Evolutionary conservation across 805 yeast genomes (phyloP).

Genomic region (Tetrapisispora fleetii): DNA sequence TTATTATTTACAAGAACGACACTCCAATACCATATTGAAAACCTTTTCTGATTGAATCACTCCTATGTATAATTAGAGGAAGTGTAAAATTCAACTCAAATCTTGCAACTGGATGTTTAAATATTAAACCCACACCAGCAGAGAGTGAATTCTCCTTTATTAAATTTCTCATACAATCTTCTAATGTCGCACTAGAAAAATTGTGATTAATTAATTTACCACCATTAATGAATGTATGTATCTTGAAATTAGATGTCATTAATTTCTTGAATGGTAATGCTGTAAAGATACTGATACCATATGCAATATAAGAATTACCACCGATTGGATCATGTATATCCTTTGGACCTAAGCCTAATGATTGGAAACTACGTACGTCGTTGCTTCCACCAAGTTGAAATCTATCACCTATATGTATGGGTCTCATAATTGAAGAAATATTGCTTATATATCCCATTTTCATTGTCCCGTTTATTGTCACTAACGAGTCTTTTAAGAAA

Average conservation of each 20-base stretch:
- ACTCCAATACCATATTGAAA: conserved; percentile 58
- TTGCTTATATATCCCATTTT: conserved; percentile 49
- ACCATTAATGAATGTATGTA: conserved; percentile 55
- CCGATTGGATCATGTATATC: conserved; percentile 51
- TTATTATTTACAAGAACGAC: conserved; percentile 37
- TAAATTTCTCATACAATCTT: conserved; percentile 21
- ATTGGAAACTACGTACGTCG: conserved; percentile 59
- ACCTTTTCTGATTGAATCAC: conserved; percentile 50
- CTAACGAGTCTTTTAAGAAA: conserved; percentile 18
- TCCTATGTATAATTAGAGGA: conserved; percentile 44
- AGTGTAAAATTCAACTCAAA: conserved; percentile 56
- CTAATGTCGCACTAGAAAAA: conserved; percentile 8
- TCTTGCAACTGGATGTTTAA: conserved; percentile 55
- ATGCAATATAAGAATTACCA: conserved; percentile 50
- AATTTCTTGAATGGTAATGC: conserved; percentile 44
- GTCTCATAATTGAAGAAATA: conserved; percentile 28
- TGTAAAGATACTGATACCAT: conserved; percentile 49
- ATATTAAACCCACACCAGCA: conserved; percentile 50
- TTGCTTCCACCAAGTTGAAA: conserved; percentile 77
- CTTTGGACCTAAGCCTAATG: conserved; percentile 58
- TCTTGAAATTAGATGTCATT: conserved; percentile 40
- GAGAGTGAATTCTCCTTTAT: conserved; percentile 39
- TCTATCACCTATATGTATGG: conserved; percentile 58
- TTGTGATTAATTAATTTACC: conserved; percentile 45
- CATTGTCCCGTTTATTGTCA: conserved; percentile 40